Base-by-base conservation (phyloP, 495 filamentous ascomycete genomes). In the Haplographium delicatum region DNA sequence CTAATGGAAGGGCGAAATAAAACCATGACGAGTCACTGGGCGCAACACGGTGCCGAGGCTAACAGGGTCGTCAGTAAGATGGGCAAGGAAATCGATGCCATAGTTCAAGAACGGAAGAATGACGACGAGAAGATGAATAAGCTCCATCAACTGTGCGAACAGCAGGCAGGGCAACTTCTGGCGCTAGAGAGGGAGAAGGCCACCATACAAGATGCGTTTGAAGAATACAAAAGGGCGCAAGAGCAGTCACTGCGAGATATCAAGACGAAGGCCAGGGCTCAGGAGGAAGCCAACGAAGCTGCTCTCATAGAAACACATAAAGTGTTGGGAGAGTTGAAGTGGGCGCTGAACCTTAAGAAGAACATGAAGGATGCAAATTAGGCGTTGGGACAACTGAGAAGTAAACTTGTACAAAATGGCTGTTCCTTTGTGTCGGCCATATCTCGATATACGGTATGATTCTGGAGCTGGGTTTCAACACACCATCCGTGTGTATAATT, bases 91-190 rank as follows among this genome's bases (percentile, higher is more conserved):
- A 73, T 82, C 51, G 69, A 63, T 18, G 51, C 41, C 13, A 50
- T 80, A 31, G 64, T 72, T 35, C 62, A 69, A 48, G 73, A 82
- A 60, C 61, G 79, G 44, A 63, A 58, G 54, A 68, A 69, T 52
- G 81, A 86, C 51, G 71, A 85, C 37, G 78, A 80, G 37, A 74
- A 76, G 52, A 78, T 76, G 51, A 66, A 61, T 42, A 67, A 63
- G 38, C 67, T 89, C 26, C 73, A 84, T 42, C 72, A 78, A 41
- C 63, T 89, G 25, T 79, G 80, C 57, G 83, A 87, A 44, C 82
- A 89, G 64, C 82, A 86, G 66, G 76, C 82, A 43, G 75, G 73
- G 30, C 82, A 85, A 49, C 72, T 85, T n/a, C 73, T 77, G 31
- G 68, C 74, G 39, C 66, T 82, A 33, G 64, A 70, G 53, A 68